Base-by-base conservation (phyloP, 306 rosid genomes). In the Neltuma alba region DNA sequence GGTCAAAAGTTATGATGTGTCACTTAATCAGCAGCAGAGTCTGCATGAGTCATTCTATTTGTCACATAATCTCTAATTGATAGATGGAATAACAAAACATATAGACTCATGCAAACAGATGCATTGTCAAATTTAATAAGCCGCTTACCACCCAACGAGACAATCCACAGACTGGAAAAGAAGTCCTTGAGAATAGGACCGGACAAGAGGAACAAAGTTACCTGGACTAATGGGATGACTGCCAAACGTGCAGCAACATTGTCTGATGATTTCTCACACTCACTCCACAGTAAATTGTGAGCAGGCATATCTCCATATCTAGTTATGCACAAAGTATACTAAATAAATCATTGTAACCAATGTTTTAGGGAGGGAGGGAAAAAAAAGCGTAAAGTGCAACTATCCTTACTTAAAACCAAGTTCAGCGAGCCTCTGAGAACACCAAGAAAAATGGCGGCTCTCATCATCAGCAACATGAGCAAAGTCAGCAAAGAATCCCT, bases 241-340 rank as follows among this genome's bases (percentile, higher is more conserved):
- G 98, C 99, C 89, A 95, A 85, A 81, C 99, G 93, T 33, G 97
- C 99, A 80, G 97, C 95, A 20, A 95, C 96, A 82, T 83, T 89
- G 62, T 89, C 94, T 34, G 99, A 91, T 64, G 99, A 91, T 83
- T 86, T 95, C 84, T 95, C 99, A 84, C 99, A 95, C 79, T 89
- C 97, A 80, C 91, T 89, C 99, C 97, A 92, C 15, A 95, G 92
- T 83, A 95, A 80, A 89, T 91, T 95, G 87, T 95, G 97, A 70
- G 98, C 97, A 30, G 97, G 92, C 97, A 95, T 92, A 79, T 95
- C 99, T 71, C 97, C 99, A 83, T 95, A 95, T 87, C 99, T 95
- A 55, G 82, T 77, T 14, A 72, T 6, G 37, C 18, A 25, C 62
- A 79, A 81, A 65, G 62, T 11, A 79, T 65, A 77, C 31, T 25